These are phyloP conservation scores for Dothideomycetidae sp. DNA, from an alignment of 2,329 filamentous ascomycete genomes.

Conservation along the genomic window DNA sequence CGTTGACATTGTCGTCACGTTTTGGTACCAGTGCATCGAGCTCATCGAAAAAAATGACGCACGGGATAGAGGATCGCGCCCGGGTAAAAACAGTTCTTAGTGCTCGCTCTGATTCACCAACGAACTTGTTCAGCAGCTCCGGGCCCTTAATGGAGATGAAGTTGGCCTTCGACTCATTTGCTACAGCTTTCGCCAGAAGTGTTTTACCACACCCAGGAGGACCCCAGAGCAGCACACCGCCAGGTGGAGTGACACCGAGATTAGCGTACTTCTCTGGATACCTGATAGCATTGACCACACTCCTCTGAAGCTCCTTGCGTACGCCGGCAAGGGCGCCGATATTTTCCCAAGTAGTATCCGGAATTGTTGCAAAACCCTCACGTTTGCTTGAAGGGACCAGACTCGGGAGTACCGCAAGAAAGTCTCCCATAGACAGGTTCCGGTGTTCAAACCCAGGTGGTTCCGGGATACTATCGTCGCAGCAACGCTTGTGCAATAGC, in stretches of 20 bases:
- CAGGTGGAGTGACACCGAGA: constrained; percentile 66
- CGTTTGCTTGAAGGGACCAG: constrained; percentile 72
- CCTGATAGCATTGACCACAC: constrained; percentile 82
- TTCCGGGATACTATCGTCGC: constrained; percentile 33
- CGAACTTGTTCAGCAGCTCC: constrained; percentile 92
- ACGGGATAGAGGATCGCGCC: constrained; percentile 73
- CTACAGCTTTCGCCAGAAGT: constrained; percentile 86
- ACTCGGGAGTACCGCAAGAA: constrained; percentile 57
- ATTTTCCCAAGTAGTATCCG: constrained; percentile 82
- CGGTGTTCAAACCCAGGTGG: constrained; percentile 41
- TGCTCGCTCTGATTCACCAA: constrained; percentile 87
- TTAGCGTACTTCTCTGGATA: constrained; percentile 61
- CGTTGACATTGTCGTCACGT: constrained; percentile 60
- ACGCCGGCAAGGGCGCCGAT: constrained; percentile 74
- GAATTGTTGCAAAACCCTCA: constrained; percentile 89
- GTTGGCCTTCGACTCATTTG: constrained; percentile 88
- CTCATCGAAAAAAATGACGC: constrained; percentile 96
- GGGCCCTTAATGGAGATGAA: constrained; percentile 98
- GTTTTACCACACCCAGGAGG: constrained; percentile 96
- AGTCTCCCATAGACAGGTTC: constrained; percentile 51
- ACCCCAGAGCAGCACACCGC: constrained; percentile 88
- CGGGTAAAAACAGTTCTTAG: constrained; percentile 84
- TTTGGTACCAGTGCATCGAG: constrained; percentile 82
- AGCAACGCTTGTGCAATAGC: constrained; percentile 36
- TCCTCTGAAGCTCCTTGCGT: constrained; percentile 65